Conservation (phyloP, 225 moss, liverwort and hornwort genomes). For the Physcomitrellopsis africana region DNA sequence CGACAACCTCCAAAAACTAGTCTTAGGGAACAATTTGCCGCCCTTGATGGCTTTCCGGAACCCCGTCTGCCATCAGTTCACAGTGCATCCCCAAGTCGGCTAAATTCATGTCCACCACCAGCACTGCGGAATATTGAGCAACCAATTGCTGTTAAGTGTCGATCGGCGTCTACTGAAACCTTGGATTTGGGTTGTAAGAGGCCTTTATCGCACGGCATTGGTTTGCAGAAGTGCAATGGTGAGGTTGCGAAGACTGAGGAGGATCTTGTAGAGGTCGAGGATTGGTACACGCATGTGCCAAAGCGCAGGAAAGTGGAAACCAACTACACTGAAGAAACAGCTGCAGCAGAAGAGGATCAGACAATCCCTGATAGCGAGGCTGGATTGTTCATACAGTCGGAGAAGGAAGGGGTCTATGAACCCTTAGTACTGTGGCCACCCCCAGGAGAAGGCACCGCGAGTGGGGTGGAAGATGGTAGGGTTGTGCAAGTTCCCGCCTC, state of each 20-base stretch:
- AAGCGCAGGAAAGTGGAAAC: constrained; percentile 43
- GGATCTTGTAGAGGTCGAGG: constrained; percentile 10
- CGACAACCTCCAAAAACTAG: constrained; percentile 64
- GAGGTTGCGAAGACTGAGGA: constrained; percentile 26
- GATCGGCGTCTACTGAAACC: not conserved
- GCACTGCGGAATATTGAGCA: not conserved
- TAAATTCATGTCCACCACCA: constrained; percentile 8
- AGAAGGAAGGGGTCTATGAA: constrained; percentile 63
- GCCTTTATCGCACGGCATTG: constrained; percentile 28
- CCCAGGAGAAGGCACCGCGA: constrained; percentile 43
- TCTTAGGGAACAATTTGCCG: constrained; percentile 56
- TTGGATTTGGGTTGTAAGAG: constrained; percentile 28
- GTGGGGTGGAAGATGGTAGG: constrained; percentile 27
- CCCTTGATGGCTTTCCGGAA: constrained; percentile 36
- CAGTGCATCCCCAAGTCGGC: constrained; percentile 10
- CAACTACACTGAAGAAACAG: not conserved
- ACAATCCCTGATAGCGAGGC: constrained; percentile 55
- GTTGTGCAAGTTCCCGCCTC: constrained; percentile 76
- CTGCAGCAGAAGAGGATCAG: constrained; percentile 41
- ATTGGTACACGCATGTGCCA: constrained; percentile 14
- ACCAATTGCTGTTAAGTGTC: not conserved
- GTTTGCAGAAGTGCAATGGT: constrained; percentile 30
- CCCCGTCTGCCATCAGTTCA: constrained; percentile 1
- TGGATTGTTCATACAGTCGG: constrained; percentile 61
- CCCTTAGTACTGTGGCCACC: constrained; percentile 77